Base-by-base conservation (phyloP, 176 grass and related monocot species). In the Musa acuminata region DNA sequence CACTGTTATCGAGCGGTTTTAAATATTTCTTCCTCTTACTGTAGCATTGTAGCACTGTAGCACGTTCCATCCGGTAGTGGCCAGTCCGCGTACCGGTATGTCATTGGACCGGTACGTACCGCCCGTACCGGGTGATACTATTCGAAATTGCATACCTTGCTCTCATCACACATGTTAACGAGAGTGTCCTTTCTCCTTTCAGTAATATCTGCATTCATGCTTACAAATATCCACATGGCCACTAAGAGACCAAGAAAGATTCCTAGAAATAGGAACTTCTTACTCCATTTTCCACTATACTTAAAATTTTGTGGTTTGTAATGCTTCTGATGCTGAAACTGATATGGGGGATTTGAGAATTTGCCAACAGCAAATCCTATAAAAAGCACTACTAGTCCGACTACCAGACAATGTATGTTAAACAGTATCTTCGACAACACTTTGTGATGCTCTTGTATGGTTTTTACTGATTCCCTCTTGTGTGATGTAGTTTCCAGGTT, bases 141-240 rank as follows among this genome's bases (percentile, higher is more conserved):
- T 22, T 22, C 22, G 22, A 22, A 22, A 22, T 22, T 0, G 0
- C 22, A 22, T 22, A 22, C 22, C 22, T 22, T 22, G 22, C 91
- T 90, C 67, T 93, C 87, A 22, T 93, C 91, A 19, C 91, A 93
- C 91, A 90, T 87, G 68, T 81, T 93, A 68, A 54, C 71, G 69
- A 93, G 74, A 81, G 83, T 93, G 11, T 93, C 85, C 29, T 71
- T 90, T 83, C 80, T 84, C 66, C 91, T 89, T 60, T 64, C 77
- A 43, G 87, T 78, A 74, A 90, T 69, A 74, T 85, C 69, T 57
- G 83, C 80, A 25, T 87, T 74, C 82, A 89, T 93, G 82, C 77
- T 79, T 52, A 84, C 80, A 81, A 89, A 93, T 83, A 93, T 85
- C 82, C 87, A 87, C 11, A 87, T 11, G 16, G 91, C 84, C 11